Conservation (phyloP, 2,329 filamentous ascomycete species). For the Aspergillus niger region DNA sequence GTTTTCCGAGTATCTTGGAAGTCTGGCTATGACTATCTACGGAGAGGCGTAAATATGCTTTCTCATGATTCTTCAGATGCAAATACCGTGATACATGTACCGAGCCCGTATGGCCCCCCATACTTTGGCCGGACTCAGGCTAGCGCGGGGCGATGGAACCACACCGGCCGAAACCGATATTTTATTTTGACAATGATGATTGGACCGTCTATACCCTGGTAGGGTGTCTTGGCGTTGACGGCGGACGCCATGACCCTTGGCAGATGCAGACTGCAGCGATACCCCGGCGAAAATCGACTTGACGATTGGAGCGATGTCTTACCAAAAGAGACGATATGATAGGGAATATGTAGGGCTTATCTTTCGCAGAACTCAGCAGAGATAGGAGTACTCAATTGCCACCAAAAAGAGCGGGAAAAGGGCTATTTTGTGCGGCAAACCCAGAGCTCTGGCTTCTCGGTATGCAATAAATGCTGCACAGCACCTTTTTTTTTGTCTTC, state of each 20-base stretch:
- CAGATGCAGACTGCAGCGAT: not conserved
- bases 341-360: not conserved
- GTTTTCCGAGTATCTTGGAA: too few species aligned
- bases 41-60: not conserved
- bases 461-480: too few species aligned
- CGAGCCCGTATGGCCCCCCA: not conserved
- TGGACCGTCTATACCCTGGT: not conserved
- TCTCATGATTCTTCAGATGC: not conserved
- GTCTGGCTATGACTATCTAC: too few species aligned
- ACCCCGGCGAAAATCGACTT: not conserved
- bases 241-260: slow-evolving; percentile 1
- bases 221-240: not conserved
- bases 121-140: not conserved
- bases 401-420: not conserved
- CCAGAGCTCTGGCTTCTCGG: not conserved
- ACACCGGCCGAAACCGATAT: not conserved
- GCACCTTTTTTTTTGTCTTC: too few species aligned
- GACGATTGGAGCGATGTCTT: not conserved
- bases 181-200: not conserved
- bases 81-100: not conserved
- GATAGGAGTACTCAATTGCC: not conserved
- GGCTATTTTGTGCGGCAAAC: not conserved
- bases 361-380: not conserved
- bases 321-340: not conserved
- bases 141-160: not conserved